Percentiles rank a stretch among this genome's conserved stretches.
phyloP scores from a whole-genome alignment of 2,329 filamentous ascomycete genomes.

The Lasiodiplodia sp. region DNA sequence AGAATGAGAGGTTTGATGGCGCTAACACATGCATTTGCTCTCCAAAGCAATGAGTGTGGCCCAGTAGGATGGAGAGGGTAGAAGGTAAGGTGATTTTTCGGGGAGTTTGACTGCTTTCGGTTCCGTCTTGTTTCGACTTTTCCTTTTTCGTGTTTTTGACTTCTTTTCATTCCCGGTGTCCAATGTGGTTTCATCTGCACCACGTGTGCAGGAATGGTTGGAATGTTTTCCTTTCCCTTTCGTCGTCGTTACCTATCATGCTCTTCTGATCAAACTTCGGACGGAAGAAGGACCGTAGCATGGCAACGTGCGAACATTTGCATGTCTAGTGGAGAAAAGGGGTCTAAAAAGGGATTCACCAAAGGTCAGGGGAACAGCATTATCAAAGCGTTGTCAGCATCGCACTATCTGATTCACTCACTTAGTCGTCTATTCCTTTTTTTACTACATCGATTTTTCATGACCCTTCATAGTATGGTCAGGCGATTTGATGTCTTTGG shows the following conservation, averaged over 20 bases:
- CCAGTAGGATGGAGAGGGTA: neutral
- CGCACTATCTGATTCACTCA: neutral
- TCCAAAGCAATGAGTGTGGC: neutral
- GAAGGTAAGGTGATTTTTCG: neutral
- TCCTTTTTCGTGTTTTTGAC: neutral
- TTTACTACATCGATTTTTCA: neutral
- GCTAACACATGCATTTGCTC: neutral
- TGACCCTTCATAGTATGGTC: neutral
- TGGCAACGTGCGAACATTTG: neutral
- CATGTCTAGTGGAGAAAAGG: neutral
- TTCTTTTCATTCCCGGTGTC: neutral
- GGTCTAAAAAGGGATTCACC: neutral
- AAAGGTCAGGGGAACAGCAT: neutral
- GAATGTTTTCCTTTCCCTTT: too few relatives aligned
- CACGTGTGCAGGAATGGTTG: too few relatives aligned
- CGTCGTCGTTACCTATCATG: neutral
- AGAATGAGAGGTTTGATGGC: neutral
- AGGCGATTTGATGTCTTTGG: neutral
- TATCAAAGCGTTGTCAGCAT: neutral
- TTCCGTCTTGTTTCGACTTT: neutral
- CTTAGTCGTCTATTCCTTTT: neutral
- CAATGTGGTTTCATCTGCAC: too few relatives aligned
- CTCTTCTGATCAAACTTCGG: neutral
- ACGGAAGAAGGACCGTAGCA: neutral
- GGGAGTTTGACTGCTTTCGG: neutral